These are phyloP conservation scores for Globisporangium viniferum DNA, from an alignment of 352 stramenopile genomes.

Conservation along the genomic window DNA sequence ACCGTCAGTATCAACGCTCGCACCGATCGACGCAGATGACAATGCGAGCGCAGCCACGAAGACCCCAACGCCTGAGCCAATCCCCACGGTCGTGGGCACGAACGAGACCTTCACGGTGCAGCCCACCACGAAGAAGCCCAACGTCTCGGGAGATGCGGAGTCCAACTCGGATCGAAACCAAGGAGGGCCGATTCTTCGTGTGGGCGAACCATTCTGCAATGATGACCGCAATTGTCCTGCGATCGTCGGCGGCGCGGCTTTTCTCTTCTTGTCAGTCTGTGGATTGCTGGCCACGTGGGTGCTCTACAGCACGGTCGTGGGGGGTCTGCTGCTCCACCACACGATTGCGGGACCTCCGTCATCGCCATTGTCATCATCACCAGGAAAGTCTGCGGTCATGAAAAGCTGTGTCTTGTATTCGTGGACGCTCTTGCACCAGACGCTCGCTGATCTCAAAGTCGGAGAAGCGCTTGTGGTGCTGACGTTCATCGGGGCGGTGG, in stretches of 20 bases:
- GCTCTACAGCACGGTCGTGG: conserved; percentile 37
- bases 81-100: background rate
- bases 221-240: conserved; percentile 57
- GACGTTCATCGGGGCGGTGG: conserved; percentile 52
- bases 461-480: conserved; percentile 65
- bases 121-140: background rate
- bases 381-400: conserved; percentile 43
- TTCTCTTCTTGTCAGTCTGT: conserved; percentile 48
- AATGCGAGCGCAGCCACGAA: background rate
- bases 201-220: conserved; percentile 33
- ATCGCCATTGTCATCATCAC: conserved; percentile 12
- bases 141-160: background rate
- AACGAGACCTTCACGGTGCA: conserved; percentile 2
- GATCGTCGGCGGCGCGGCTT: conserved; percentile 52
- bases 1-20: background rate
- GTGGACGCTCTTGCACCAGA: conserved; percentile 49
- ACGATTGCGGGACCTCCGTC: conserved; percentile 25
- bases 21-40: background rate
- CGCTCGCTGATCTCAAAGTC: conserved; percentile 48
- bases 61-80: background rate
- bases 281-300: conserved; percentile 43
- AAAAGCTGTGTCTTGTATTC: conserved; percentile 41
- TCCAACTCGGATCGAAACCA: conserved; percentile 25
- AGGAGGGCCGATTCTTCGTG: conserved; percentile 14
- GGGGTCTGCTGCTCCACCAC: conserved; percentile 45